Conservation (phyloP, 1,139 yeast genomes). For the Geotrichum siamense region DNA sequence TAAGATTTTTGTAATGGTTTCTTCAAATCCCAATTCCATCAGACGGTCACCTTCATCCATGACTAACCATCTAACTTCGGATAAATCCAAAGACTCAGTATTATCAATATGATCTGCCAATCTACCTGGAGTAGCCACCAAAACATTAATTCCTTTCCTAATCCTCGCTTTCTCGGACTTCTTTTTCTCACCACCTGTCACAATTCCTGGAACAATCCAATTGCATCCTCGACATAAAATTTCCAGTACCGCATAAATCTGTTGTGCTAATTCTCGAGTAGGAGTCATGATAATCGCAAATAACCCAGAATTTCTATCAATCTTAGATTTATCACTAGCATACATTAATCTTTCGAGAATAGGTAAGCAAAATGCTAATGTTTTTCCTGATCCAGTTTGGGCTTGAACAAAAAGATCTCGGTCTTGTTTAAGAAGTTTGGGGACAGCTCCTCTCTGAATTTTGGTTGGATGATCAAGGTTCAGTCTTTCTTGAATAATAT, state of each 20-base stretch:
- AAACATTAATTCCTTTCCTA: conserved; percentile 79
- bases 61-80: conserved; percentile 73
- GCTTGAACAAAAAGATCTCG: conserved; percentile 81
- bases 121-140: conserved; percentile 91
- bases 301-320: conserved; percentile 70
- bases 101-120: conserved; percentile 88
- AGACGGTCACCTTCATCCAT: conserved; percentile 94
- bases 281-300: conserved; percentile 87
- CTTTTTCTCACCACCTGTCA: conserved; percentile 92
- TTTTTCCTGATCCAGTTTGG: conserved; percentile 95
- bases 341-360: conserved; percentile 65
- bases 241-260: conserved; percentile 76
- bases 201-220: conserved; percentile 82
- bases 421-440: conserved; percentile 46
- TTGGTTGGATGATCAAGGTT: conserved; percentile 68
- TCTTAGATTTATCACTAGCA: conserved; percentile 27
- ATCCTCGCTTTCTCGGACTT: conserved; percentile 87
- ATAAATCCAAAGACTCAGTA: conserved; percentile 64
- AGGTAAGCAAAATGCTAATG: conserved; percentile 78
- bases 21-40: conserved; percentile 94
- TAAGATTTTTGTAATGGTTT: conserved; percentile 74
- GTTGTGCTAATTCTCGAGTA: conserved; percentile 91
- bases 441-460: conserved; percentile 79
- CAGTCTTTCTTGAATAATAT: conserved; percentile 53
- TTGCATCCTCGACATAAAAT: conserved; percentile 59